Evolutionary conservation across 441 rosid genomes (phyloP), one percentile per base, ranked within the genome.

Genomic region (Aleurites moluccanus): DNA sequence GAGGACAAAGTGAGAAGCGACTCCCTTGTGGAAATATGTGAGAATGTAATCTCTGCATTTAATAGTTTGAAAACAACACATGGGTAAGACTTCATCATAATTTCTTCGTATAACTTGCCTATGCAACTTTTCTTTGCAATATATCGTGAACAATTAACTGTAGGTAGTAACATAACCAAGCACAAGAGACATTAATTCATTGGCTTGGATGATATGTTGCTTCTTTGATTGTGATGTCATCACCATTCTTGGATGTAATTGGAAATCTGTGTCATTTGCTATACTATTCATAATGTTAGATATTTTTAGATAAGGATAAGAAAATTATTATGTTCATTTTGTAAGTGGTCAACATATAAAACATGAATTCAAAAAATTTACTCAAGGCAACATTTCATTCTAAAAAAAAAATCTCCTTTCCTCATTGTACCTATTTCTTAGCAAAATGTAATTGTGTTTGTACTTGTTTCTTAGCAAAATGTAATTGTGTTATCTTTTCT

Each of bases 11-110:
- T 28, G 11, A 44, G 35, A 60, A 80, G 81, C 76, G 59, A 70
- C 69, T 84, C 88, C 75, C 73, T 83, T 69, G 74, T 67, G 80
- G 96, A 89, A 79, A 84, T 89, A 79, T 89, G 97, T 82, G 73
- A 87, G 75, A 74, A 80, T 49, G 50, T 93, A 70, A 88, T 88
- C 77, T 74, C 89, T 73, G 96, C 92, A 28, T 88, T 88, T 69
- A 78, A 74, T n/a, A 80, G 75, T 77, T 79, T 95, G 74, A 84
- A 80, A 78, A 81, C 76, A 72, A 69, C 78, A 68, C 74, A 90
- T 30, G 69, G 49, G 98, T 94, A 90, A 86, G 95, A 60, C 49
- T 70, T 35, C 75, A 28, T n/a, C 42, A 53, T 47, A 18, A 10
- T 33, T 64, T 70, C 40, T 53, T 28, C 8, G 61, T 30, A 42